Conservation (phyloP, 768 basidiomycete species). For the Tubosaeta sp. region DNA sequence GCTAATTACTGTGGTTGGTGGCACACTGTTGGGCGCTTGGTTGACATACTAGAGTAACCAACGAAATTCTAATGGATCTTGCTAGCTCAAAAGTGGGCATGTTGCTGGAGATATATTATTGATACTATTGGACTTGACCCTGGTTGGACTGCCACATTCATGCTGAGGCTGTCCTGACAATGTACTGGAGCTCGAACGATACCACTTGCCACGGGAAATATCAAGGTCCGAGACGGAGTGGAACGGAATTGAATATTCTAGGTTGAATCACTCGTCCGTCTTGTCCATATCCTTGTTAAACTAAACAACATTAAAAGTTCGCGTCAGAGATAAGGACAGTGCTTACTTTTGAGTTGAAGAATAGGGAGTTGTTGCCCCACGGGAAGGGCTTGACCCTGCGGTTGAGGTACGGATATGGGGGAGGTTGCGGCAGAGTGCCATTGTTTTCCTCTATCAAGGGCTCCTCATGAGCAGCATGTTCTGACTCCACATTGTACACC, state of each 20-base stretch:
- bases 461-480: constrained; percentile 68
- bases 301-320: constrained; percentile 32
- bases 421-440: constrained; percentile 65
- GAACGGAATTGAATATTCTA: neutral
- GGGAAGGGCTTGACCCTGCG: constrained; percentile 75
- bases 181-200: neutral
- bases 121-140: constrained; percentile 1
- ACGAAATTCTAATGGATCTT: neutral
- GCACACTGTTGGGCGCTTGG: constrained; percentile 38
- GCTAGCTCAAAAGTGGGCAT: neutral
- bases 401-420: constrained; percentile 77
- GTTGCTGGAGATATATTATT: neutral
- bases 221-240: neutral
- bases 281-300: constrained; percentile 60
- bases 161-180: neutral
- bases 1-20: constrained; percentile 27
- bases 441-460: constrained; percentile 71
- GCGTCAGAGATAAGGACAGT: neutral
- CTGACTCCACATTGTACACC: constrained; percentile 50
- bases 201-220: neutral
- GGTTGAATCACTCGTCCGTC: constrained; percentile 18
- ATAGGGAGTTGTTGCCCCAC: constrained; percentile 80
- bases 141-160: neutral
- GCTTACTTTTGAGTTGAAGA: constrained; percentile 73
- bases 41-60: constrained; percentile 27